Evolutionary conservation across 2,329 filamentous ascomycete species (phyloP), one percentile per base, ranked within the genome.

Genomic region (Diplodia corticola): DNA sequence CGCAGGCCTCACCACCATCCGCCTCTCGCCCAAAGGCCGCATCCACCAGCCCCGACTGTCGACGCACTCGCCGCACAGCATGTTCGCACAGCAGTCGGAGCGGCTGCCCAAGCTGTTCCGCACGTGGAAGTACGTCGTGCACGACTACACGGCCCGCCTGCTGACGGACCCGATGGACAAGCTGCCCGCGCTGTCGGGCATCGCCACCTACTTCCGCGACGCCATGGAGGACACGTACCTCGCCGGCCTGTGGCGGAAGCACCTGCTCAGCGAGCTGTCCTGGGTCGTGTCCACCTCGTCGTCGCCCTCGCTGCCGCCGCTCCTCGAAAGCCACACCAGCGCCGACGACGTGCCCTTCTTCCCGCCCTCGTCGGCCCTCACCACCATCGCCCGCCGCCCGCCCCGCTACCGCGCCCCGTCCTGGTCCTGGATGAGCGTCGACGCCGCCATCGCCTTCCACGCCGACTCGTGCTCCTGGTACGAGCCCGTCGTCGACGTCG

Each of bases 71-170:
- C 26, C 44, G 7, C 57, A 46, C 44, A 49, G 40, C 40, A 61
- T 61, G 57, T 61, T 61, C 57, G 48, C 40, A 5, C 57, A 61
- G 40, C 55, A 60, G n/a, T 49, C 40, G 4, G 57, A 61, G 44
- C 57, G 57, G 2, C n/a, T 61, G n/a, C 57, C 57, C 15, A 44
- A 30, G 24, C 65, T 54, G 7, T 64, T 64, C 65, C 46, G 65
- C 26, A 64, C 59, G 15, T 67, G 61, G 66, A 65, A 65, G 30
- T 53, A 59, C 37, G 61, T 67, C 37, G 67, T 67, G 7, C 51
- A 64, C 40, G 67, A 68, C 49, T 68, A 67, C 57, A 63, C 64
- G 7, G 59, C 28, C 1, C 54, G 64, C 22, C 17, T 9, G 15
- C 50, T 68, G 3, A 60, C 57, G 13, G 24, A 64, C 26, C 51